Evolutionary conservation across 2,329 filamentous ascomycete species (phyloP).

Genomic region (Fusarium stilboides): DNA sequence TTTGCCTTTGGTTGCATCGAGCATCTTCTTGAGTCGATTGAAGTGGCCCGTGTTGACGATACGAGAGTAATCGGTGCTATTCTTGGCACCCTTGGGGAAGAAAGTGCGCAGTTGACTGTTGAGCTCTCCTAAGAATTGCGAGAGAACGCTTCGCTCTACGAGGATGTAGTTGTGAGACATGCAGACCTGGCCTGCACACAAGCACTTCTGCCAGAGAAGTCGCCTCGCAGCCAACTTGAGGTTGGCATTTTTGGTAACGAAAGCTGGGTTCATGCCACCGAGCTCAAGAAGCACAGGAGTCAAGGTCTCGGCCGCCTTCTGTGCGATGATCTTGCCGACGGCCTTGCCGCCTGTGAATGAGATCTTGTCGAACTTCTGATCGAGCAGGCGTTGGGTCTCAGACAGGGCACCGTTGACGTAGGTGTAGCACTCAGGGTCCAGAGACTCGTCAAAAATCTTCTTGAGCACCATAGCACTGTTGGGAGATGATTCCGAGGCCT

Average conservation of each 20-base stretch:
- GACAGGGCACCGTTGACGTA: conserved; percentile 85
- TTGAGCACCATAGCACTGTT: conserved; percentile 83
- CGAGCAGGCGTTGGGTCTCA: conserved; percentile 85
- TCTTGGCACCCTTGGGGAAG: conserved; percentile 85
- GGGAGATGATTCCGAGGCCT: conserved; percentile 89
- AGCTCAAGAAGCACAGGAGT: conserved; percentile 93
- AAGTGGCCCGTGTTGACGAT: conserved; percentile 88
- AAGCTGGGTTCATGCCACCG: conserved; percentile 91
- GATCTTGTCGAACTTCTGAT: conserved; percentile 97
- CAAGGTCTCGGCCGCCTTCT: conserved; percentile 89
- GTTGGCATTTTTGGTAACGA: conserved; percentile 88
- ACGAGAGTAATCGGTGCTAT: conserved; percentile 82
- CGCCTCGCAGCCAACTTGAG: conserved; percentile 84
- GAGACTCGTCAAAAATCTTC: conserved; percentile 80
- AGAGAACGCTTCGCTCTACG: conserved; percentile 81
- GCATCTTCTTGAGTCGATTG: conserved; percentile 87
- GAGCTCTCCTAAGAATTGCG: conserved; percentile 81
- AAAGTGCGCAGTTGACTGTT: conserved; percentile 80
- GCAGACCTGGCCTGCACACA: conserved; percentile 93
- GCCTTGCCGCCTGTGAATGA: conserved; percentile 89
- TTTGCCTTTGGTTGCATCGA: conserved; percentile 86
- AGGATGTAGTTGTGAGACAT: conserved; percentile 94
- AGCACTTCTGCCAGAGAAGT: conserved; percentile 88
- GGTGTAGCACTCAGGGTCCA: conserved; percentile 83
- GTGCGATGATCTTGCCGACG: conserved; percentile 89